Evolutionary conservation across 805 yeast species (phyloP).

Genomic region (Kazachstania kunashirensis): DNA sequence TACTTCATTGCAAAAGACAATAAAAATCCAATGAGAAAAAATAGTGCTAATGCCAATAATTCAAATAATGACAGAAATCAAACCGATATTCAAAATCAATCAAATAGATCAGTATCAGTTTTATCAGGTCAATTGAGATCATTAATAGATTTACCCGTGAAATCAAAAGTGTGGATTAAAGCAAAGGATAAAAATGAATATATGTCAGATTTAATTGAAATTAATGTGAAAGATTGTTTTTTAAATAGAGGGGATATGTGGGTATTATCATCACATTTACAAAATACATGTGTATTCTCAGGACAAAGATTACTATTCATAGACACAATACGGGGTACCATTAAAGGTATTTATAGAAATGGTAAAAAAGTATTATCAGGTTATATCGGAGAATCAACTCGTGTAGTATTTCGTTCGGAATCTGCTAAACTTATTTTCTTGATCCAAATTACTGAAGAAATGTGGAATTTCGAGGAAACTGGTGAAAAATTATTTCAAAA

Average conservation of each 20-base stretch:
- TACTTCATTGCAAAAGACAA: conserved; percentile 36
- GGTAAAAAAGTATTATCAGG: conserved; percentile 70
- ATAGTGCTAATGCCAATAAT: neutral
- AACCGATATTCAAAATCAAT: neutral
- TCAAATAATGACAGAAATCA: neutral
- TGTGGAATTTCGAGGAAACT: conserved; percentile 97
- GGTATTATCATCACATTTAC: conserved; percentile 56
- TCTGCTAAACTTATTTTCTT: conserved; percentile 75
- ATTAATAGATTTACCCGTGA: conserved; percentile 52
- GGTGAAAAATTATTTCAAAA: conserved; percentile 93
- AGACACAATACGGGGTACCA: conserved; percentile 51
- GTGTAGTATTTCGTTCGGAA: conserved; percentile 80
- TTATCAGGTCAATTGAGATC: conserved; percentile 50
- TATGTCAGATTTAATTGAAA: conserved; percentile 76
- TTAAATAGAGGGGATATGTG: conserved; percentile 91
- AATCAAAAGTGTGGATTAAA: conserved; percentile 55
- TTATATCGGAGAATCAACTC: conserved; percentile 63
- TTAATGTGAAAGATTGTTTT: conserved; percentile 69
- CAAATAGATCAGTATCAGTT: conserved; percentile 37
- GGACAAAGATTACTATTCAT: conserved; percentile 58
- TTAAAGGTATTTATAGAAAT: conserved; percentile 50
- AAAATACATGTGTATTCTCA: conserved; percentile 54
- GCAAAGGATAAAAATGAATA: conserved; percentile 37
- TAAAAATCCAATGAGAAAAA: conserved; percentile 15
- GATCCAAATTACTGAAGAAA: conserved; percentile 84